A percentile compares a stretch with the other conserved stretches of the same genome.
phyloP scores from a whole-genome alignment of 1,139 yeast genomes.

The Geotrichum klebahnii region DNA sequence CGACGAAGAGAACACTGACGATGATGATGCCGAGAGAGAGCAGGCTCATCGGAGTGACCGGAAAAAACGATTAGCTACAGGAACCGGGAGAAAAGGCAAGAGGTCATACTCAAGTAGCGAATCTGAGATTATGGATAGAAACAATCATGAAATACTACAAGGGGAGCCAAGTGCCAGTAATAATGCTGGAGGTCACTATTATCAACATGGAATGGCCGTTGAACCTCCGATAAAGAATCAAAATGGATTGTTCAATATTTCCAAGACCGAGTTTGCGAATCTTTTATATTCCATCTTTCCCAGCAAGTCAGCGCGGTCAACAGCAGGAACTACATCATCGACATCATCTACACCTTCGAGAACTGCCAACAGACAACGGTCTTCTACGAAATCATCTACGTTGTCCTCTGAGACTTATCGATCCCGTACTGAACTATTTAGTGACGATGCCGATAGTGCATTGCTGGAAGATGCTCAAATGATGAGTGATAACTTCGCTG shows the following conservation, averaged over 20 bases:
- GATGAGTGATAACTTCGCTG: constrained; percentile 30
- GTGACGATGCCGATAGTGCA: constrained; percentile 27
- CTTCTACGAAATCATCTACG: constrained; percentile 31
- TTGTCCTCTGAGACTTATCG: constrained; percentile 31
- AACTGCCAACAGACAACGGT: constrained; percentile 24
- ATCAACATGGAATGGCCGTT: constrained; percentile 8
- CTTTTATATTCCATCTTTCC: constrained; percentile 6
- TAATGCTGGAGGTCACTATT: background rate
- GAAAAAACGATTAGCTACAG: background rate
- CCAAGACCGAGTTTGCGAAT: background rate
- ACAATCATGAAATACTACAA: background rate
- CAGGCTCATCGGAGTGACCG: constrained; percentile 6
- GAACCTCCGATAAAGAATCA: constrained; percentile 8
- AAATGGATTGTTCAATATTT: constrained; percentile 1
- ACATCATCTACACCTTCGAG: background rate
- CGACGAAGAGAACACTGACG: constrained; percentile 20
- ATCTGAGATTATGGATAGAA: background rate
- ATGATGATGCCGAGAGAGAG: constrained; percentile 5
- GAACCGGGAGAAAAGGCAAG: background rate
- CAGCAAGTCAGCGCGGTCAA: background rate
- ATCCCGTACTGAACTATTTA: constrained; percentile 31
- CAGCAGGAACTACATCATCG: background rate
- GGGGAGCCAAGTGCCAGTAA: background rate
- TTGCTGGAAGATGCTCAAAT: constrained; percentile 32
- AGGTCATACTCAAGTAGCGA: background rate